Evolutionary conservation across 768 basidiomycete genomes (phyloP), one percentile per base, ranked within the genome.

Genomic region (Naematelia encephala): DNA sequence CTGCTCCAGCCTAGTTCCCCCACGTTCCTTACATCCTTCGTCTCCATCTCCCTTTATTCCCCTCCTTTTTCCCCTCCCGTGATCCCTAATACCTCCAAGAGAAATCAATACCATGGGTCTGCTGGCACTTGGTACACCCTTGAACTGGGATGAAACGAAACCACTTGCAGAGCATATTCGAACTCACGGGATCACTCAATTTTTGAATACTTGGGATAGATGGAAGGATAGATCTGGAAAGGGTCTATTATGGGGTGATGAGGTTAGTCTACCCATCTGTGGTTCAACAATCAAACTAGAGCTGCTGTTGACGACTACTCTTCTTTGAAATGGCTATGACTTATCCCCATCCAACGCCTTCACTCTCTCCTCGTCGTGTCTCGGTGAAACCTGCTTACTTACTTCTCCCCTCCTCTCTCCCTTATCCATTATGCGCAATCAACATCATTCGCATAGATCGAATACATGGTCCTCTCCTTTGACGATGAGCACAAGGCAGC

Each of bases 231-330:
- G 90, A 63, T 83, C 84, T 21, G 93, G 92, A 1, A 92, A 98
- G 70, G 89, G 91, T 63, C 80, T 99, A 27, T 82, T 96, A 11
- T 99, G 96, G 96, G 96, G 96, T 16, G 96, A 99, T 72, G 96
- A 99, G 87, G 94, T 94, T 77, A 56, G 78, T 67, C 3, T 42
- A 39, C 16, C 34, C 16, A 39, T 39, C 34, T 16, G 34, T 39
- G 34, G 8, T 16, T 16, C 34, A 39, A 39, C 34, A 39, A 8
- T 39, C 34, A 39, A 39, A 8, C 34, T 39, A 8, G n/a, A n/a
- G n/a, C n/a, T n/a, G n/a, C n/a, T n/a, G n/a, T n/a, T n/a, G n/a
- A n/a, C n/a, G n/a, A n/a, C n/a, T n/a, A n/a, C n/a, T n/a, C n/a
- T n/a, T n/a, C n/a, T n/a, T n/a, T n/a, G n/a, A n/a, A n/a, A n/a